phyloP scores from a whole-genome alignment of 225 moss, liverwort and hornwort genomes.

The Polytrichum formosum region DNA sequence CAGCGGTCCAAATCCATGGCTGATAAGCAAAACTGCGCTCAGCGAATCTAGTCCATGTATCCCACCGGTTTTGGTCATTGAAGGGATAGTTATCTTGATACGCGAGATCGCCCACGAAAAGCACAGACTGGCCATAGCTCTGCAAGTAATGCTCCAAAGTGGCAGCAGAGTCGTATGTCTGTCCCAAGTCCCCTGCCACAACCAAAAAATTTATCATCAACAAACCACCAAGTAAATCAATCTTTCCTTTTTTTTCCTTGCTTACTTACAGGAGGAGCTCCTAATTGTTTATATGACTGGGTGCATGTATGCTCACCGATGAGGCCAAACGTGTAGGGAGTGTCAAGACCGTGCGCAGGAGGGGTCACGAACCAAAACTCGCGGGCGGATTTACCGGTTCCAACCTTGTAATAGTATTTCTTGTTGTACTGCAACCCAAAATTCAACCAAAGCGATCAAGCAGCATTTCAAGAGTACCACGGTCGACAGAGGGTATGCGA shows the following conservation, averaged over 20 bases:
- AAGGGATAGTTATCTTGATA: constrained; percentile 78
- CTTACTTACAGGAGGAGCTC: too few species aligned
- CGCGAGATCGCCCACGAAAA: constrained; percentile 74
- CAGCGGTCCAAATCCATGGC: constrained; percentile 86
- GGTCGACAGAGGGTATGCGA: too few species aligned
- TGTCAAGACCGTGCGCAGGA: constrained; percentile 66
- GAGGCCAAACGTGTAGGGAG: constrained; percentile 74
- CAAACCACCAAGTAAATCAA: not conserved
- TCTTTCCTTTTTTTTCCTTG: too few species aligned
- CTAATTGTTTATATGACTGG: too few species aligned
- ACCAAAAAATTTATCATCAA: not conserved
- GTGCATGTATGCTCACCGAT: constrained; percentile 55
- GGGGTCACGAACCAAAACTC: constrained; percentile 84
- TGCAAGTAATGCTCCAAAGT: constrained; percentile 81
- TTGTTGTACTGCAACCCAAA: constrained; percentile 46
- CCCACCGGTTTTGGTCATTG: constrained; percentile 66
- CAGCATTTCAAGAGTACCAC: not conserved
- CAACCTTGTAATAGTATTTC: constrained; percentile 74
- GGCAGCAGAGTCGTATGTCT: constrained; percentile 64
- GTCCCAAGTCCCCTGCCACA: constrained; percentile 81
- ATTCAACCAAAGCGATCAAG: not conserved
- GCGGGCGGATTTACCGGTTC: constrained; percentile 41
- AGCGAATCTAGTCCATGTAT: constrained; percentile 78
- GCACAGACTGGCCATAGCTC: constrained; percentile 58
- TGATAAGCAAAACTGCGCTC: constrained; percentile 89